Evolutionary conservation across 2,329 filamentous ascomycete species (phyloP), one percentile per base, ranked within the genome.

Genomic region (Beauveria pseudobassiana): DNA sequence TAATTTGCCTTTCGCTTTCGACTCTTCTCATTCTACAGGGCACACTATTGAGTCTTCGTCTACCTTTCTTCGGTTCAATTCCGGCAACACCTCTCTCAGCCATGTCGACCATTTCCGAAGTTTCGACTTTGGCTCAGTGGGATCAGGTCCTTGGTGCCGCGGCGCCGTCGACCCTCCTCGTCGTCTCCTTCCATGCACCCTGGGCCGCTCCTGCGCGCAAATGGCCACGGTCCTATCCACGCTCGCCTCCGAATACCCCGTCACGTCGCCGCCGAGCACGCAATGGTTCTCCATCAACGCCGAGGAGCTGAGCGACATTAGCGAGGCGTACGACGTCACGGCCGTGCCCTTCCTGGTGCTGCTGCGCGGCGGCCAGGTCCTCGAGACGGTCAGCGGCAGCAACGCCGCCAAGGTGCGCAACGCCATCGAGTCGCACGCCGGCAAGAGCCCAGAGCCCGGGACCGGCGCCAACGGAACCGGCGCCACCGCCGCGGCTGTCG

Each of bases 141-240:
- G 80, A 87, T 67, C 77, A 84, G 66, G 82, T 89, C 71, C 79
- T 90, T 65, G 79, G 81, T 65, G 81, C 85, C 48, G 81, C 93
- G 16, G 84, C 90, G 12, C 72, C 87, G 2, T 83, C 87, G 18
- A 85, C 89, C 18, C 85, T 97, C 63, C 82, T 93, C 65, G 82
- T 97, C 71, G 85, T 96, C 72, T 97, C 93, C 74, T 99, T 99
- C 81, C 90, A 98, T 75, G 92, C 95, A 22, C 90, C 93, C 67
- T 99, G 95, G 95, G 95, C 95, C 34, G 92, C 92, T 63, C 95
- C 51, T 98, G 95, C 80, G 87, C 90, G 65, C 92, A 97, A 77
- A 98, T 98, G 93, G 86, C 85, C 67, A 89, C 87, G 56, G 89
- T 98, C 68, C 85, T 99, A 66, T 82, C 85, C 71, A 89, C 91